These are phyloP conservation scores for Crithidia acanthocephali DNA, from an alignment of 208 protist genomes.

Conservation along the genomic window DNA sequence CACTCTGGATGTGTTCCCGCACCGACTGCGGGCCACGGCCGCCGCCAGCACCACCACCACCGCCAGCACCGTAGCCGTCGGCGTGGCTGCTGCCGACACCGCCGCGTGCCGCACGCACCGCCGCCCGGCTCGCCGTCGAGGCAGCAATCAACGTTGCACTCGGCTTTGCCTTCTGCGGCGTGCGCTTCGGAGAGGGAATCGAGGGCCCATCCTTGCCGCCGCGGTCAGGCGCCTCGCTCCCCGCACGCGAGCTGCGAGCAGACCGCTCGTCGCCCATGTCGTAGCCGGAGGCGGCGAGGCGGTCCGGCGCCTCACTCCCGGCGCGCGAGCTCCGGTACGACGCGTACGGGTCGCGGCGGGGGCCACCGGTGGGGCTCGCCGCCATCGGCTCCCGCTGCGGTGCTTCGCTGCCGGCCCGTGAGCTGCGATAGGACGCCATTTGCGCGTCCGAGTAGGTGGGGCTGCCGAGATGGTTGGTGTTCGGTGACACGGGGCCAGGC, in stretches of 20 bases:
- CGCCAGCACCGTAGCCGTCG: background rate
- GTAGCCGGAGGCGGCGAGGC: constrained; percentile 12
- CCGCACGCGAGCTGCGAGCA: constrained; percentile 46
- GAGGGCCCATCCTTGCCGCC: constrained; percentile 12
- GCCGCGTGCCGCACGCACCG: constrained; percentile 5
- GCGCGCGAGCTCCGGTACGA: constrained; percentile 44
- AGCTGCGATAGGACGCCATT: constrained; percentile 45
- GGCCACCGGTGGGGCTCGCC: constrained; percentile 11
- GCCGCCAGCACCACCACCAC: no score
- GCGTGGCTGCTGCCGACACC: background rate
- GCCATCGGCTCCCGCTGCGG: constrained; percentile 38
- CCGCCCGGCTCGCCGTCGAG: constrained; percentile 9
- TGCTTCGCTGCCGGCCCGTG: constrained; percentile 54
- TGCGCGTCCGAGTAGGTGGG: constrained; percentile 30
- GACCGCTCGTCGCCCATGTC: constrained; percentile 26
- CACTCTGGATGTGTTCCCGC: constrained; percentile 35
- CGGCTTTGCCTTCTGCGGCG: constrained; percentile 26
- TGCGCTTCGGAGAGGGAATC: constrained; percentile 31
- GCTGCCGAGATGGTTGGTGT: constrained; percentile 6
- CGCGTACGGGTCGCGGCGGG: constrained; percentile 13
- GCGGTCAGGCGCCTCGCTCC: constrained; percentile 47
- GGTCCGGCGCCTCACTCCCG: constrained; percentile 54
- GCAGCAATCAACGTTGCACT: constrained; percentile 14
- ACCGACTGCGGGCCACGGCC: constrained; percentile 14
- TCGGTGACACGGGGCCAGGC: constrained; percentile 13